Evolutionary conservation across 2,329 filamentous ascomycete genomes (phyloP), one percentile per base, ranked within the genome.

Genomic region (Claviceps fusiformis): DNA sequence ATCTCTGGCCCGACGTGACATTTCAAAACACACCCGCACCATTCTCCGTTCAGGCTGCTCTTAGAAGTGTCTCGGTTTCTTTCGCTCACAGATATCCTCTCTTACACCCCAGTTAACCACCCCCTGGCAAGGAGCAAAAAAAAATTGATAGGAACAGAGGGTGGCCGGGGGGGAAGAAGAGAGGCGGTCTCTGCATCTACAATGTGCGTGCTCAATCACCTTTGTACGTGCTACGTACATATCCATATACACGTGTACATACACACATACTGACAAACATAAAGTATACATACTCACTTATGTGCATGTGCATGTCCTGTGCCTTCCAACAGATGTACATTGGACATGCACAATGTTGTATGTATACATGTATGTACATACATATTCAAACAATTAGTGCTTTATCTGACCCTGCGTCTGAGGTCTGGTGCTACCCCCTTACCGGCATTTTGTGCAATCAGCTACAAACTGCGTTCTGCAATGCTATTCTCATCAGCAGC

Each of bases 301-400:
- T 53, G 46, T 46, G 44, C 54, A 55, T 54, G 52, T 49, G 41
- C 50, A 37, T 54, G 35, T 46, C 54, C 56, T 50, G 50, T 50
- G 27, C 56, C 52, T 52, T 48, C 31, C 53, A 41, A 19, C 33
- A 24, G 19, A 51, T 48, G 51, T 46, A 50, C 48, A 50, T 50
- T 50, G 37, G 17, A 52, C 48, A 52, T 37, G 24, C 13, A 35
- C n/a, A 48, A 31, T 13, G 2, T 24, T 49, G 6, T 15, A 48
- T 50, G 48, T 33, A 17, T 13, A 31, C 24, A 24, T 24, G 24
- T 17, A 39, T 27, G 19, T 50, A 41, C 11, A 2, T 50, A 53
- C 53, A 41, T 55, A 58, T 53, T 50, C 55, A 49, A 45, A 24
- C 24, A 35, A 44, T 53, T 33, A 27, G 47, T 50, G 52, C 52